Evolutionary conservation across 2,329 filamentous ascomycete species (phyloP).

Genomic region (Penicillium italicum): DNA sequence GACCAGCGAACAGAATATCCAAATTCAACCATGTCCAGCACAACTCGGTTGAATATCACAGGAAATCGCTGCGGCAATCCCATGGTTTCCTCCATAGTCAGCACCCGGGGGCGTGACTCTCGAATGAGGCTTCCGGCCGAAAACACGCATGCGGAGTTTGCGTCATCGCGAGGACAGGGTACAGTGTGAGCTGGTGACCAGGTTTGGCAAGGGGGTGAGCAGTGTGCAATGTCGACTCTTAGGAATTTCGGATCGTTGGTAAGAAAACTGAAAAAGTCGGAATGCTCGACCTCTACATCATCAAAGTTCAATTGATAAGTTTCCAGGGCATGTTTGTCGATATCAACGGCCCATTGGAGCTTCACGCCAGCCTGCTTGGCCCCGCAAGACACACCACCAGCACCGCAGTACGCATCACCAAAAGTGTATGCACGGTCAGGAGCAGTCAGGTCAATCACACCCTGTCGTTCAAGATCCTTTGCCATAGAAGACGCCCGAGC

Average conservation of each 20-base stretch:
- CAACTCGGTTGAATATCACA: constrained; percentile 56
- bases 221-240: constrained; percentile 65
- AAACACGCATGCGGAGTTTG: constrained; percentile 59
- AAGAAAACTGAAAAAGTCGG: constrained; percentile 47
- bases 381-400: constrained; percentile 66
- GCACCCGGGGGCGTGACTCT: constrained; percentile 60
- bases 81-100: constrained; percentile 76
- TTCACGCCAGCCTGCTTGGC: constrained; percentile 58
- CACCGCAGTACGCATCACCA: constrained; percentile 70
- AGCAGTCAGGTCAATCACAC: constrained; percentile 22
- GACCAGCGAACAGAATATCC: constrained; percentile 71
- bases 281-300: constrained; percentile 30
- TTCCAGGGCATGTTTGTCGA: constrained; percentile 52
- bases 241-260: constrained; percentile 31
- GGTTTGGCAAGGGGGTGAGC: constrained; percentile 74
- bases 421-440: constrained; percentile 54
- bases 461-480: background rate
- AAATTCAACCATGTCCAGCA: constrained; percentile 61
- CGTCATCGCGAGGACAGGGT: constrained; percentile 56
- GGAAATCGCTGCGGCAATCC: constrained; percentile 59
- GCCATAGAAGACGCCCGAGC: background rate
- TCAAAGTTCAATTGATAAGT: constrained; percentile 61
- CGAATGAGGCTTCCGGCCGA: constrained; percentile 53
- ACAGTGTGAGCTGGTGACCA: constrained; percentile 70
- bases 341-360: constrained; percentile 63